A percentile compares a stretch with the other conserved stretches of the same genome.
Evolutionary conservation across 768 basidiomycete species (phyloP).

Genomic region (Suillus weaverae): DNA sequence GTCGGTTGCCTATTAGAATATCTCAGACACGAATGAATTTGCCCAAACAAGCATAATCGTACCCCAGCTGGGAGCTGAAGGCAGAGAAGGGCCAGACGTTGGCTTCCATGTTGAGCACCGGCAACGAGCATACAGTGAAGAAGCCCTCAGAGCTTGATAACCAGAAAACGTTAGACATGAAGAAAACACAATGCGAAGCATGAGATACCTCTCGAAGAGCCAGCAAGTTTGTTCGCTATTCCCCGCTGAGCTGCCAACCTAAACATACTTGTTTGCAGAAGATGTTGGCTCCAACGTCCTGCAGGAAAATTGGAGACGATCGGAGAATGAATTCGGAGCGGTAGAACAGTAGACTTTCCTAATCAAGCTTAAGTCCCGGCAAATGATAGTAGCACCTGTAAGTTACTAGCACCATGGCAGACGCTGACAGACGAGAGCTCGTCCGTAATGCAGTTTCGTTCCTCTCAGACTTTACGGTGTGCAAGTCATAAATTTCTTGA

Average conservation of each 20-base stretch:
- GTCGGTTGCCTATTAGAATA: constrained; percentile 21
- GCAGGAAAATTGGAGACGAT: constrained; percentile 15
- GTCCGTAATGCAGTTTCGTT: constrained; percentile 82
- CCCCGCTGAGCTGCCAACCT: constrained; percentile 28
- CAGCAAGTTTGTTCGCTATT: constrained; percentile 14
- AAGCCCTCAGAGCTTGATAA: constrained; percentile 8
- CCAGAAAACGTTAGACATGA: not conserved
- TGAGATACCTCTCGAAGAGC: constrained; percentile 16
- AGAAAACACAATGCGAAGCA: not conserved
- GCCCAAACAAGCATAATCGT: constrained; percentile 28
- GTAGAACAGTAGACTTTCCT: constrained; percentile 4
- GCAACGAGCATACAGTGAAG: constrained; percentile 17
- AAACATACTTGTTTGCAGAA: constrained; percentile 26
- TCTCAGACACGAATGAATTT: constrained; percentile 6
- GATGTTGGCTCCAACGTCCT: constrained; percentile 6
- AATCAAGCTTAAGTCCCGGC: not conserved
- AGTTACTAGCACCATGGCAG: constrained; percentile 36
- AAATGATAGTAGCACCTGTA: too few species aligned
- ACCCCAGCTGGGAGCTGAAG: constrained; percentile 14
- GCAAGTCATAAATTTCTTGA: constrained; percentile 10
- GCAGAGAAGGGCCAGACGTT: constrained; percentile 3
- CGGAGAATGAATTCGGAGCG: constrained; percentile 31
- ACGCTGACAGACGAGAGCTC: constrained; percentile 68
- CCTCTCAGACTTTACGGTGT: constrained; percentile 80
- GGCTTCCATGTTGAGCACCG: constrained; percentile 15